Percentiles rank a stretch among this genome's conserved stretches.
Evolutionary conservation across 2,329 filamentous ascomycete species (phyloP).

Genomic region (Neocucurbitaria cava): DNA sequence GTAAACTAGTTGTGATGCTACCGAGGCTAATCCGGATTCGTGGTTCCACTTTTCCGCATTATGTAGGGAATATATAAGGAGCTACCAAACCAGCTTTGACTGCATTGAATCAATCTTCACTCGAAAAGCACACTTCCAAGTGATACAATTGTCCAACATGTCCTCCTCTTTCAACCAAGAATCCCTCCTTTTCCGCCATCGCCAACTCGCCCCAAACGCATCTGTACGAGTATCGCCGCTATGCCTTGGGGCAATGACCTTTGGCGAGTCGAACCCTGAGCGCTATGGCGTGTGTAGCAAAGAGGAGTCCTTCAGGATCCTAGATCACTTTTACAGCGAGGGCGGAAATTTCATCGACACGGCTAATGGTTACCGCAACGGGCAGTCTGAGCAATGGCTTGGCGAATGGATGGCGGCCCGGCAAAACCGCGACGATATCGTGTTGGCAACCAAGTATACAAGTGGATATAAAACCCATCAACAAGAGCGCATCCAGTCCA

Average conservation of each 20-base stretch:
- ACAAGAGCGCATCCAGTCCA: constrained; percentile 25
- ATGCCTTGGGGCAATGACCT: constrained; percentile 60
- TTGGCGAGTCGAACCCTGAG: constrained; percentile 54
- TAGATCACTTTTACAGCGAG: constrained; percentile 71
- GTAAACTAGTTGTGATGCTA: no score
- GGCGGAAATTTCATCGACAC: constrained; percentile 79
- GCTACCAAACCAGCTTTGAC: no score
- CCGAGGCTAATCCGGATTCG: no score
- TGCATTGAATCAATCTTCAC: no score
- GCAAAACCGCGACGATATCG: constrained; percentile 48
- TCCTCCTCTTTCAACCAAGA: constrained; percentile 4
- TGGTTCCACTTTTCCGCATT: no score
- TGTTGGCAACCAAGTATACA: constrained; percentile 51
- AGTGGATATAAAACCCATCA: constrained; percentile 8
- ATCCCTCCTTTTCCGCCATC: constrained; percentile 56
- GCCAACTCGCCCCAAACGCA: constrained; percentile 57
- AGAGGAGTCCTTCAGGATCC: constrained; percentile 66
- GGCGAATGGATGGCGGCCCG: constrained; percentile 53
- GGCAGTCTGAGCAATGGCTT: constrained; percentile 52
- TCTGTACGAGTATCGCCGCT: constrained; percentile 59
- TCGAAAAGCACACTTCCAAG: no score
- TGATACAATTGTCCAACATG: constrained; percentile 1
- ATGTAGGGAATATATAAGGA: no score
- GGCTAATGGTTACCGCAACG: constrained; percentile 49
- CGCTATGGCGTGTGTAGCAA: constrained; percentile 62